Conservation (phyloP, 257 asterid genomes). For the Solanum appendiculatum region DNA sequence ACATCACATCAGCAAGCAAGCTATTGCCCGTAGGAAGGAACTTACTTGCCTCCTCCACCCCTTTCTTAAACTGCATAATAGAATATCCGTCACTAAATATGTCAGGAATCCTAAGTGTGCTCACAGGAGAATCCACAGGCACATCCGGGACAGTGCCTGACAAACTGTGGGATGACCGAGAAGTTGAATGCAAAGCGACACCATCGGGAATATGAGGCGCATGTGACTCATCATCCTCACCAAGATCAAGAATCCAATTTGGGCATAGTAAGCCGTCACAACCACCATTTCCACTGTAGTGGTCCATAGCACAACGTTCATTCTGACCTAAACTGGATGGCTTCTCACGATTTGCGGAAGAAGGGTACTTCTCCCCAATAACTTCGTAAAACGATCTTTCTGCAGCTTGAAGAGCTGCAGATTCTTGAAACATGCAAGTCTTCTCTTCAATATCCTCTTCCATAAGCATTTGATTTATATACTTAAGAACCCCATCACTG, state of each 20-base stretch:
- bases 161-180: slow-evolving; percentile 30
- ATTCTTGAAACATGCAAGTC: slow-evolving; percentile 44
- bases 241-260: slow-evolving; percentile 21
- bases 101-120: slow-evolving; percentile 30
- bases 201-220: slow-evolving; percentile 2
- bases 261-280: slow-evolving; percentile 16
- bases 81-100: slow-evolving; percentile 37
- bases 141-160: slow-evolving; percentile 31
- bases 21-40: slow-evolving; percentile 43
- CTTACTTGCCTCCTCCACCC: slow-evolving; percentile 56
- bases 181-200: slow-evolving; percentile 14
- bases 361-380: slow-evolving; percentile 48
- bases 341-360: slow-evolving; percentile 18
- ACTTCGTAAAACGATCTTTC: slow-evolving; percentile 64
- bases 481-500: slow-evolving; percentile 43
- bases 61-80: slow-evolving; percentile 45
- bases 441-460: slow-evolving; percentile 71
- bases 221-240: background rate
- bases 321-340: slow-evolving; percentile 14
- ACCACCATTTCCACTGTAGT: background rate
- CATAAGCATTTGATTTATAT: slow-evolving; percentile 60
- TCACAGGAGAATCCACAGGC: slow-evolving; percentile 43
- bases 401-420: slow-evolving; percentile 51
- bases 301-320: slow-evolving; percentile 12
- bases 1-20: slow-evolving; percentile 12